Conservation (phyloP, 164 flowering plant genomes). For the Euptelea pleiosperma region DNA sequence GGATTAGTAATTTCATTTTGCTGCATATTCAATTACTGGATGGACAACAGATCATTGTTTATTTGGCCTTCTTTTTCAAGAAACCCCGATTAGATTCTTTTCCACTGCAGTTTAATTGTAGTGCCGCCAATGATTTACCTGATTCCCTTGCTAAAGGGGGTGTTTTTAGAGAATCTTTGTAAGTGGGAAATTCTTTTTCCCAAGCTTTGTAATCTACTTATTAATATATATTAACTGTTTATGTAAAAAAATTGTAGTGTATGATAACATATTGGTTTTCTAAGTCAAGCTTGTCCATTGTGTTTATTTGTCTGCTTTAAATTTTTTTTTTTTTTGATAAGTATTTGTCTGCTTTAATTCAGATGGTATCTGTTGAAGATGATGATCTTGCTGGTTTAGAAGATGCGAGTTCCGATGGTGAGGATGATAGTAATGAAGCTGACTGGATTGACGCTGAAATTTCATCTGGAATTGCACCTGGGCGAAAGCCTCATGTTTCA, state of each 20-base stretch:
- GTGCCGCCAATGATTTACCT: too few relatives aligned
- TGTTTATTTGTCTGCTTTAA: background rate
- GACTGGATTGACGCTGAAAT: conserved; percentile 69
- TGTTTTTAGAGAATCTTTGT: too few relatives aligned
- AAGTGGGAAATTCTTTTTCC: too few relatives aligned
- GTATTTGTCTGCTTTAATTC: conserved; percentile 10
- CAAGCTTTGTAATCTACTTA: too few relatives aligned
- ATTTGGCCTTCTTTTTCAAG: too few relatives aligned
- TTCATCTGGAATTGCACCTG: conserved; percentile 40
- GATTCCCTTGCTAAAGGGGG: too few relatives aligned
- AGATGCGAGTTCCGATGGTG: conserved; percentile 90
- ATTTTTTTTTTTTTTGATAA: background rate
- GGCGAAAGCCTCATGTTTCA: conserved; percentile 39
- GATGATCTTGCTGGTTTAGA: conserved; percentile 96
- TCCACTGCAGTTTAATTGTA: too few relatives aligned
- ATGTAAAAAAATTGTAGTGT: too few relatives aligned
- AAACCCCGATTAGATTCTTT: too few relatives aligned
- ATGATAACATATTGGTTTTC: background rate
- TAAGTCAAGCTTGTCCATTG: background rate
- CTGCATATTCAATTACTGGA: too few relatives aligned
- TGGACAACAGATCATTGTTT: too few relatives aligned
- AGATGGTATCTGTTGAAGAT: conserved; percentile 97
- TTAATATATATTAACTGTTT: too few relatives aligned
- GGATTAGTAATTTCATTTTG: background rate
- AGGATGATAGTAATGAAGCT: conserved; percentile 85